A percentile compares a stretch with the other conserved stretches of the same genome.
These are phyloP conservation scores for Isoetes taiwanensis DNA, from an alignment of 75 land plant genomes.

Conservation along the genomic window DNA sequence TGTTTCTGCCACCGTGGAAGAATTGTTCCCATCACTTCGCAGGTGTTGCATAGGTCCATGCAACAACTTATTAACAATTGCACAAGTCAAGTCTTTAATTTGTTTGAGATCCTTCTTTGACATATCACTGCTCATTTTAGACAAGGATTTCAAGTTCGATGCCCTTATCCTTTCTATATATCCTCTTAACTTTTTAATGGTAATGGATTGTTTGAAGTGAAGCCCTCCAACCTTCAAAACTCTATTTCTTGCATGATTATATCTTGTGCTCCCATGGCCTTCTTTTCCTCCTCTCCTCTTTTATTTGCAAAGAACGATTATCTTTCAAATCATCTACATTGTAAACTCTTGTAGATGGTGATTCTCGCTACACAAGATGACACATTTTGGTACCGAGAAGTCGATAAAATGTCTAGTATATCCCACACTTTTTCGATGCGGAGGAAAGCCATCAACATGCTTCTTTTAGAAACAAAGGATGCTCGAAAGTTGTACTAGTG, in stretches of 20 bases:
- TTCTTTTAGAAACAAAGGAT: neutral
- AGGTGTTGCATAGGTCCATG: constrained; percentile 4
- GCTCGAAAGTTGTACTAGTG: neutral
- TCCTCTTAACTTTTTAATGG: neutral
- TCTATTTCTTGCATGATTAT: neutral
- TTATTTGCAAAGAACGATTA: neutral
- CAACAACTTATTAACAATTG: constrained; percentile 1
- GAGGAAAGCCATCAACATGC: neutral
- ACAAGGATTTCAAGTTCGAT: constrained; percentile 1
- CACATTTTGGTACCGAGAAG: neutral
- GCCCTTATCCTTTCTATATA: neutral
- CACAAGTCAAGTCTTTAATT: neutral
- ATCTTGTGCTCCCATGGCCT: neutral
- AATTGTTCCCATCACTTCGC: neutral
- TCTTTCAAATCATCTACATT: constrained; percentile 6
- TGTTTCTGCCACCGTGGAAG: neutral
- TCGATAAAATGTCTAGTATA: constrained; percentile 1
- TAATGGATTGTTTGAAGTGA: neutral
- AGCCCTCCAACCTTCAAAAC: constrained; percentile 5
- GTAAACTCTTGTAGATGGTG: neutral
- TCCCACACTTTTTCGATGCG: neutral
- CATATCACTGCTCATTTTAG: neutral
- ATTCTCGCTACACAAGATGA: neutral
- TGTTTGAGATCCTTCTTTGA: neutral
- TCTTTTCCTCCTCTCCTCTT: neutral